Base-by-base conservation (phyloP, 805 yeast species). In the Tetrapisispora pingtungensis region DNA sequence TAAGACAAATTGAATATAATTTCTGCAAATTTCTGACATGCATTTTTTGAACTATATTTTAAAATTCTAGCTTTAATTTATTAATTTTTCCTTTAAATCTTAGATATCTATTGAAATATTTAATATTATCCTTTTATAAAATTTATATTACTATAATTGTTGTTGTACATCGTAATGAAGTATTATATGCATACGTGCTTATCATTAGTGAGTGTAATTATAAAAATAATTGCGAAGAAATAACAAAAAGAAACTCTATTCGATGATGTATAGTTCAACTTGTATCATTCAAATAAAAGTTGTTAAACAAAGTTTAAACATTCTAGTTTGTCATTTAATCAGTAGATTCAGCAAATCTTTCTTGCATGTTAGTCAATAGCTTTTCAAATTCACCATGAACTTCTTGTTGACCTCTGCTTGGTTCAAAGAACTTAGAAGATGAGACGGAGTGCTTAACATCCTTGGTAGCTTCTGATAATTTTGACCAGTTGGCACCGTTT, bases 381-480 rank as follows among this genome's bases (percentile, higher is more conserved):
- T 78, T 80, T 54, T 78, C 84, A 68, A 87, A 90, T 66, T 85
- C 88, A 54, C 70, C 77, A 55, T 74, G 75, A 54, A 83, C 82
- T 61, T 75, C 93, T 47, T 72, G 75, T 70, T 86, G 80, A 61
- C 99, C 99, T 57, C 80, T 78, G 55, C 87, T 77, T 58, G 99
- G 99, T 72, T 90, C 96, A 65, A 84, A 82, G 75, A 93, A 93
- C 73, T 93, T 93, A 56, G 96, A 81, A 27, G 96, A 84, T 6
- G 97, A 84, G 43, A 93, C 96, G 48, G 87, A 72, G 68, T 93
- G 96, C 70, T 87, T 89, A 49, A 89, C 84, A 63, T 90, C 97
- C 47, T 84, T 59, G 45, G 97, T 93, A 47, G 87, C 75, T 61
- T 89, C 97, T 37, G 93, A 61, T 54, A 93, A 77, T 73, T 87